Percentiles rank a stretch among this genome's conserved stretches.
Conservation (phyloP, 257 asterid genomes). For the Plectranthus barbatus region DNA sequence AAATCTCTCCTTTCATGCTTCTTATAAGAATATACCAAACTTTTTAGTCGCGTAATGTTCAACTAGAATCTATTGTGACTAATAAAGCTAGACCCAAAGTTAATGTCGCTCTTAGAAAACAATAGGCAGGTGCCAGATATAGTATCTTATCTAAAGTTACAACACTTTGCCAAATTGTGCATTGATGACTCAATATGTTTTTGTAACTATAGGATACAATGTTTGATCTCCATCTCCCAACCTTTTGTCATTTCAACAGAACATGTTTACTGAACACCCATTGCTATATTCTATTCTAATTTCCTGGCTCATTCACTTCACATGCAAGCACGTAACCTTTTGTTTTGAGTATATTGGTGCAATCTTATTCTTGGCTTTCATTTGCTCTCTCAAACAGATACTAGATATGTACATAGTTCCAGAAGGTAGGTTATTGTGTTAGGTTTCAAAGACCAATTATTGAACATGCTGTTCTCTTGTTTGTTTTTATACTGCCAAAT, state of each 20-base stretch:
- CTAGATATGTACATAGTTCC: neutral
- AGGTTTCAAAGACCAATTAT: neutral
- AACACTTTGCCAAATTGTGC: neutral
- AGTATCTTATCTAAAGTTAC: neutral
- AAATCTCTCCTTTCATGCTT: too few species aligned
- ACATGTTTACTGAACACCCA: neutral
- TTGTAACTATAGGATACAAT: neutral
- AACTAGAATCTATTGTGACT: neutral
- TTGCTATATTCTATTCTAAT: neutral
- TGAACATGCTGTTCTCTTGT: slow-evolving; percentile 1
- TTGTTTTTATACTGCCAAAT: neutral
- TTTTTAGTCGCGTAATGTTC: neutral
- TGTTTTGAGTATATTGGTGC: neutral
- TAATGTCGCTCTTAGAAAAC: neutral
- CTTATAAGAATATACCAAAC: too few species aligned
- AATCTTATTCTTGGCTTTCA: neutral
- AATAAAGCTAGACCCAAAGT: neutral
- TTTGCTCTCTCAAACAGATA: neutral
- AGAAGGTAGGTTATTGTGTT: neutral
- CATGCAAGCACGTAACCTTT: neutral
- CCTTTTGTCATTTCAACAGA: neutral
- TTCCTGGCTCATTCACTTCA: neutral
- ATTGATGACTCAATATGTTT: neutral
- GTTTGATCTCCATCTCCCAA: neutral
- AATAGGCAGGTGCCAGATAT: neutral